Evolutionary conservation across 768 basidiomycete genomes (phyloP).

Genomic region (Termitomyces sp.): DNA sequence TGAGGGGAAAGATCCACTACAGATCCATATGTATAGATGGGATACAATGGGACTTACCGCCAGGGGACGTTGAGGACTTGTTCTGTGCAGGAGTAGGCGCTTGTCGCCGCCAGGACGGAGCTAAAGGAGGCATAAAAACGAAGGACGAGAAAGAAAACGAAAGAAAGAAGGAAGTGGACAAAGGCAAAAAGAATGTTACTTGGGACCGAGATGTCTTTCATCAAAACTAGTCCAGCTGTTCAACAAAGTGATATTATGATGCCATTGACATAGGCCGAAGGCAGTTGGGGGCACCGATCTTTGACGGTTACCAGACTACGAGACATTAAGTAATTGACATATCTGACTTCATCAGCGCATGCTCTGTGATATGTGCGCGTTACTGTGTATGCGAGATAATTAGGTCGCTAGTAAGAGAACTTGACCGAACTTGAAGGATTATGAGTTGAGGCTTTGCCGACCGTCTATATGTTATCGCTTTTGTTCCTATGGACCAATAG

Average conservation of each 20-base stretch:
- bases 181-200: slow-evolving; percentile 4
- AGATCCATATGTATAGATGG: background rate
- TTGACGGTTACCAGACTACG: slow-evolving; percentile 8
- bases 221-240: background rate
- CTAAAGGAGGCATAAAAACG: slow-evolving; percentile 17
- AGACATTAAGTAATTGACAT: background rate
- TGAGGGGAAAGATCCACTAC: background rate
- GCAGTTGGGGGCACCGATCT: background rate
- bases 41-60: slow-evolving; percentile 8
- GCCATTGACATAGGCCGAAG: background rate
- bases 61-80: slow-evolving; percentile 7
- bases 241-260: slow-evolving; percentile 8
- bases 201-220: background rate
- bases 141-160: slow-evolving; percentile 6
- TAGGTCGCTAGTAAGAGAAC: background rate
- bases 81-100: slow-evolving; percentile 6
- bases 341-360: background rate
- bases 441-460: background rate
- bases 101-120: slow-evolving; percentile 19
- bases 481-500: background rate
- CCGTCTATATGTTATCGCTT: background rate
- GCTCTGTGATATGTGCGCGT: background rate
- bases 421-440: background rate
- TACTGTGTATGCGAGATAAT: background rate
- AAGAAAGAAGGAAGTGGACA: slow-evolving; percentile 4